Evolutionary conservation across 345 rosid genomes (phyloP).

Genomic region (Moricandia arvensis): DNA sequence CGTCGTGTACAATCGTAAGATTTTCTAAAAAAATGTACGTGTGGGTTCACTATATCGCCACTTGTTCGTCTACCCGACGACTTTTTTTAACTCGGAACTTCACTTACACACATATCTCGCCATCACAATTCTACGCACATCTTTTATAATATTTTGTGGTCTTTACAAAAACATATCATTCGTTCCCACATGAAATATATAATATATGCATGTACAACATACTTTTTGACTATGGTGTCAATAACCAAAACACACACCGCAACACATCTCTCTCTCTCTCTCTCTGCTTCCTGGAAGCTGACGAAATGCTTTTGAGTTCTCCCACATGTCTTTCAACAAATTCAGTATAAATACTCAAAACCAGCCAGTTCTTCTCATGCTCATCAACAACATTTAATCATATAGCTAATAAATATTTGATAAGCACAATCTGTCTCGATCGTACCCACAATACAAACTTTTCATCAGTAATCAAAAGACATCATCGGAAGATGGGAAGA

Average conservation of each 20-base stretch:
- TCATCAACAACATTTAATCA: slow-evolving; percentile 18
- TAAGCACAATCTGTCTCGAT: background rate
- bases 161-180: background rate
- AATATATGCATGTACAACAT: background rate
- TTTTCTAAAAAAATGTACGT: slow-evolving; percentile 19
- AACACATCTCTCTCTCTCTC: background rate
- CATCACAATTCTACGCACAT: slow-evolving; percentile 1
- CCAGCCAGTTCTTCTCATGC: slow-evolving; percentile 18
- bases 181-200: slow-evolving; percentile 7
- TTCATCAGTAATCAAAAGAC: background rate
- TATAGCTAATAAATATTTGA: slow-evolving; percentile 4
- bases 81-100: slow-evolving; percentile 18
- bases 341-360: slow-evolving; percentile 33
- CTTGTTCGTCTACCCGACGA: slow-evolving; percentile 21
- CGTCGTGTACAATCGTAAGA: slow-evolving; percentile 23
- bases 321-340: slow-evolving; percentile 23
- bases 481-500: slow-evolving; percentile 59
- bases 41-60: slow-evolving; percentile 21
- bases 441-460: background rate
- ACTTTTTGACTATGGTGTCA: slow-evolving; percentile 33
- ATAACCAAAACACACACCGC: background rate
- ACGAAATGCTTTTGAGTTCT: slow-evolving; percentile 37
- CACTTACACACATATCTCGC: slow-evolving; percentile 18
- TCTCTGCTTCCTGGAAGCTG: slow-evolving; percentile 21
- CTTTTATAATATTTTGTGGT: slow-evolving; percentile 1